These are phyloP conservation scores for Besnoitia besnoiti DNA, from an alignment of 169 alveolate genomes.

Conservation along the genomic window DNA sequence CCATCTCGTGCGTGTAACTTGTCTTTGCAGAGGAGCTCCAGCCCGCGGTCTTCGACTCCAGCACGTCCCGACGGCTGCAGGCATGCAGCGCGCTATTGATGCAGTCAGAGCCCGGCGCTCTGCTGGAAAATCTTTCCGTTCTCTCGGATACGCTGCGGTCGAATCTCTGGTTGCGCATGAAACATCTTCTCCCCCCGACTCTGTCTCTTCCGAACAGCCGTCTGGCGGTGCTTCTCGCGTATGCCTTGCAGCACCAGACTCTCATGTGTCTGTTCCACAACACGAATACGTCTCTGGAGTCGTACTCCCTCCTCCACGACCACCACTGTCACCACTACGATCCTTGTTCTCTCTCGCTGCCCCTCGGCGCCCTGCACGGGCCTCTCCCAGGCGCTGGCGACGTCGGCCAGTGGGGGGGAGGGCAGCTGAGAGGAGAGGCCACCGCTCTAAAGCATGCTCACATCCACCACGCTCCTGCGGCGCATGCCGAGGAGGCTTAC, in stretches of 20 bases:
- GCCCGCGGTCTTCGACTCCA: constrained; percentile 24
- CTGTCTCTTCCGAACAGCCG: background rate
- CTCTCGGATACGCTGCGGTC: constrained; percentile 7
- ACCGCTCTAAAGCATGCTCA: background rate
- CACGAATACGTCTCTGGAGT: background rate
- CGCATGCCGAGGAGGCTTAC: background rate
- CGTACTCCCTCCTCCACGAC: constrained; percentile 28
- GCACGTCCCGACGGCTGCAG: constrained; percentile 28
- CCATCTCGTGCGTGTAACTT: background rate
- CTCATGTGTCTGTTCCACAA: constrained; percentile 22
- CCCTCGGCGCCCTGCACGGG: background rate
- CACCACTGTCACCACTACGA: constrained; percentile 15
- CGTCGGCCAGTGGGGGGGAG: background rate
- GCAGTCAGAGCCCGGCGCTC: background rate
- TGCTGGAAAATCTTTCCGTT: background rate
- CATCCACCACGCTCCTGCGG: background rate
- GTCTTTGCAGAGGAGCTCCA: background rate
- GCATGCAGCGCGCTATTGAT: constrained; percentile 13
- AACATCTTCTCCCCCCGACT: constrained; percentile 3
- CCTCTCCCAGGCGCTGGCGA: background rate
- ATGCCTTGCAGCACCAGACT: constrained; percentile 18
- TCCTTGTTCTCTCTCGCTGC: background rate
- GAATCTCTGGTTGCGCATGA: constrained; percentile 9
- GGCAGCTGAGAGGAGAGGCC: background rate
- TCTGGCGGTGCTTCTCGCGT: constrained; percentile 11